Percentiles rank a stretch among this genome's conserved stretches.
phyloP scores from a whole-genome alignment of 768 basidiomycete species.

The Serendipita vermifera region DNA sequence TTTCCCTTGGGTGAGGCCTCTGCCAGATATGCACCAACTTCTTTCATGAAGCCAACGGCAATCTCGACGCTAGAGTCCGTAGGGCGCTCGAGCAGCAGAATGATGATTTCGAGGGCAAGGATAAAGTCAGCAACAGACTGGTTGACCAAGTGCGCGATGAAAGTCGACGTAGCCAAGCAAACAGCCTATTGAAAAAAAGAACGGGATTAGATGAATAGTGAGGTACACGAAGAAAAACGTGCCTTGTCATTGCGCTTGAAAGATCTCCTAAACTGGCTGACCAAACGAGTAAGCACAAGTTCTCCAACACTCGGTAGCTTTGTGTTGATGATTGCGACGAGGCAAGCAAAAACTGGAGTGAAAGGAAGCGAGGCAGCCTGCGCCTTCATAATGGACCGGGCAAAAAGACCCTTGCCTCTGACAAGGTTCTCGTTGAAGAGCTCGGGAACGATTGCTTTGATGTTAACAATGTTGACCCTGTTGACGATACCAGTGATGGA shows the following conservation, averaged over 20 bases:
- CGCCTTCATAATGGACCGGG: slow-evolving; percentile 94
- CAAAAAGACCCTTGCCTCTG: slow-evolving; percentile 83
- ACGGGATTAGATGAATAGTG: neutral
- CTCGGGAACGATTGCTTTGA: slow-evolving; percentile 86
- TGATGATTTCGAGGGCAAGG: slow-evolving; percentile 86
- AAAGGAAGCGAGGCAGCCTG: slow-evolving; percentile 95
- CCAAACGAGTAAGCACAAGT: slow-evolving; percentile 70
- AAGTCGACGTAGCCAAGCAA: slow-evolving; percentile 86
- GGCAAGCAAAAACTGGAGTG: slow-evolving; percentile 89
- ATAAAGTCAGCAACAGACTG: slow-evolving; percentile 90
- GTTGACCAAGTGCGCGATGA: slow-evolving; percentile 76
- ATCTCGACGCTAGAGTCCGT: slow-evolving; percentile 98
- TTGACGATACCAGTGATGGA: slow-evolving; percentile 99
- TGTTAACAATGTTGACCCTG: slow-evolving; percentile 92
- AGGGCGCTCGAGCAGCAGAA: slow-evolving; percentile 88
- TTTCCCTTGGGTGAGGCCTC: slow-evolving; percentile 94
- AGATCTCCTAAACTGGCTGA: slow-evolving; percentile 87
- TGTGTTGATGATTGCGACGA: slow-evolving; percentile 91
- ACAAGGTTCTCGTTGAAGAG: slow-evolving; percentile 90
- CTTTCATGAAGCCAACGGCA: slow-evolving; percentile 92
- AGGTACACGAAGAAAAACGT: slow-evolving; percentile 17
- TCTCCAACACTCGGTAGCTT: slow-evolving; percentile 96
- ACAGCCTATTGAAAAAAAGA: slow-evolving; percentile 45
- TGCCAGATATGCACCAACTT: slow-evolving; percentile 87
- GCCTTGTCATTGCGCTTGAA: slow-evolving; percentile 99